A percentile compares a stretch with the other conserved stretches of the same genome.
These are phyloP conservation scores for Lepiota brunneoincarnata DNA, from an alignment of 768 basidiomycete genomes.

Conservation along the genomic window DNA sequence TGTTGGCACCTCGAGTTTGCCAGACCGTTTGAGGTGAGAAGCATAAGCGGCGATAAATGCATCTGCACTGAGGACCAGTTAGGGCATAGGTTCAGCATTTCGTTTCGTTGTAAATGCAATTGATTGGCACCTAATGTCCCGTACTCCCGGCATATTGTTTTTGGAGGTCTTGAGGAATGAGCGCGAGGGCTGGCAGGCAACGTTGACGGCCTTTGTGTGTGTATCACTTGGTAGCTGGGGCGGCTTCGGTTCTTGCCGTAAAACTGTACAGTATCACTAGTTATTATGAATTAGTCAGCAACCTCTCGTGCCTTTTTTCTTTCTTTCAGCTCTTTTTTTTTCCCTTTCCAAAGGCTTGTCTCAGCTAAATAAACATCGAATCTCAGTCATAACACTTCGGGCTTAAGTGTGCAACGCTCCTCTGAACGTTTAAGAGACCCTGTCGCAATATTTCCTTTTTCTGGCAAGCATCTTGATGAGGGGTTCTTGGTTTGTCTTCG, in stretches of 20 bases:
- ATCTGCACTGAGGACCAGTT: slow-evolving; percentile 63
- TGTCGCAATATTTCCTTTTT: too few relatives aligned
- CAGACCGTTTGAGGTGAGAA: slow-evolving; percentile 95
- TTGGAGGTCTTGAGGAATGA: slow-evolving; percentile 45
- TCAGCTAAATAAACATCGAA: background rate
- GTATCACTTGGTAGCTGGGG: slow-evolving; percentile 36
- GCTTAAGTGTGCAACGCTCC: too few relatives aligned
- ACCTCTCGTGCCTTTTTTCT: background rate
- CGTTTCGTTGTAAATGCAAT: background rate
- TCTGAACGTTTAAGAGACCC: too few relatives aligned
- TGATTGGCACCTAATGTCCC: slow-evolving; percentile 65
- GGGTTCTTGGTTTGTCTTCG: too few relatives aligned
- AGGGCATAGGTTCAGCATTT: slow-evolving; percentile 19
- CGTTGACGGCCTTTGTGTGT: slow-evolving; percentile 50
- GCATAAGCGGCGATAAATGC: slow-evolving; percentile 93
- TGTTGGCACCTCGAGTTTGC: slow-evolving; percentile 98
- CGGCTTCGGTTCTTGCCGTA: slow-evolving; percentile 38
- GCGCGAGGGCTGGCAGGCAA: slow-evolving; percentile 41
- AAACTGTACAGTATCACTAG: slow-evolving; percentile 39
- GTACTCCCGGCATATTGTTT: slow-evolving; percentile 75
- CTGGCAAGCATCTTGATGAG: too few relatives aligned
- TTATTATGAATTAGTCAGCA: slow-evolving; percentile 23
- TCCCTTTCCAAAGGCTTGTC: too few relatives aligned
- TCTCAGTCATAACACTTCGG: too few relatives aligned
- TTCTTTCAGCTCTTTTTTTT: too few relatives aligned